Conservation (phyloP, 352 stramenopile species). For the Elongisporangium prolatum region DNA sequence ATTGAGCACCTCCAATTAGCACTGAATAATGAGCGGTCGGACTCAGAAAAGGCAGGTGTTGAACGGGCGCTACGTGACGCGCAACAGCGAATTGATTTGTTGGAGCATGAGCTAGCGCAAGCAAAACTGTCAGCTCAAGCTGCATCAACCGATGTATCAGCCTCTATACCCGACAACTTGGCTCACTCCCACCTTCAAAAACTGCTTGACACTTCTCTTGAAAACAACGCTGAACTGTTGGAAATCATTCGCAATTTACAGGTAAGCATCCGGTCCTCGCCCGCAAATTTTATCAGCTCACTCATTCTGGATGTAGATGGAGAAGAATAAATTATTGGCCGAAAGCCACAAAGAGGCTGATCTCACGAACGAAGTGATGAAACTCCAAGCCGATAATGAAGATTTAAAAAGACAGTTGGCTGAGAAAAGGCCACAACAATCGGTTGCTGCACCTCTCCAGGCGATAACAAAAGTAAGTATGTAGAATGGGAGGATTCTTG, state of each 20-base stretch:
- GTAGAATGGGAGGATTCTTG: conserved; percentile 5
- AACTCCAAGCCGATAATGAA: conserved; percentile 2
- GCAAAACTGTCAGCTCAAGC: background rate
- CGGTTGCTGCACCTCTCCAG: conserved; percentile 8
- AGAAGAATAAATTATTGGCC: conserved; percentile 6
- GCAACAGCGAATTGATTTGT: conserved; percentile 33
- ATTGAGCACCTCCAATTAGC: conserved; percentile 20
- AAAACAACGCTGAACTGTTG: conserved; percentile 56
- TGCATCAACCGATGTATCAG: background rate
- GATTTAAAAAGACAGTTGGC: conserved; percentile 12
- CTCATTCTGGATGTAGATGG: conserved; percentile 11
- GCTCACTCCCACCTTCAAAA: conserved; percentile 32
- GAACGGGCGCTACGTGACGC: conserved; percentile 22
- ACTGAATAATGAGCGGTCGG: conserved; percentile 10
- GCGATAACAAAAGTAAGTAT: conserved; percentile 18
- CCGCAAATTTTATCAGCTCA: conserved; percentile 24
- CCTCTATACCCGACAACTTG: background rate
- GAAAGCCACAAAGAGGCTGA: conserved; percentile 21
- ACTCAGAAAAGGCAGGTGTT: conserved; percentile 24
- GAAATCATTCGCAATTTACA: conserved; percentile 60
- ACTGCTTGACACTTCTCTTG: conserved; percentile 41
- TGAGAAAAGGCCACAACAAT: conserved; percentile 6
- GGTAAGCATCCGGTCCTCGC: conserved; percentile 39
- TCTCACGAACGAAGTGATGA: conserved; percentile 30
- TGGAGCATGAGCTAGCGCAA: conserved; percentile 27